phyloP scores from a whole-genome alignment of 1,284 basidiomycete genomes.

The Filobasidium uniguttulatum region DNA sequence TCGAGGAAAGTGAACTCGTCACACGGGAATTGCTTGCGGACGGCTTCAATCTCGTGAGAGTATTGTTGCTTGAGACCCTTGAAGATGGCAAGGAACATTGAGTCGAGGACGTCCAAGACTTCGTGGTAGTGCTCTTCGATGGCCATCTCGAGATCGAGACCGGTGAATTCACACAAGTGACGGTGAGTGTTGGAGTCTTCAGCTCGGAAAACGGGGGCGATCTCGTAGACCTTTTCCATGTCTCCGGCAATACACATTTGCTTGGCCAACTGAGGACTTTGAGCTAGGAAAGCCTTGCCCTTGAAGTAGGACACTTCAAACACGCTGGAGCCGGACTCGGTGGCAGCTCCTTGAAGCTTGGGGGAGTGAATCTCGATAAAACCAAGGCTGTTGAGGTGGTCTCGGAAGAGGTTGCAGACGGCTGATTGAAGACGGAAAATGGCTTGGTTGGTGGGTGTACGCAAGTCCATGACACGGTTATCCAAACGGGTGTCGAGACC shows the following conservation, averaged over 20 bases:
- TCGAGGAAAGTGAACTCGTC: conserved; percentile 29
- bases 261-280: conserved; percentile 43
- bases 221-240: conserved; percentile 42
- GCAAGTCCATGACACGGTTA: conserved; percentile 85
- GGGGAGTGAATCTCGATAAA: conserved; percentile 89
- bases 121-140: conserved; percentile 44
- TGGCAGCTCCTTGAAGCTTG: conserved; percentile 95
- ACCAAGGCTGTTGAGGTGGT: conserved; percentile 58
- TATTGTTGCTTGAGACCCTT: conserved; percentile 35
- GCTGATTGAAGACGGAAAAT: conserved; percentile 86
- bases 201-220: conserved; percentile 39
- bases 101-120: conserved; percentile 33
- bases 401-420: conserved; percentile 77
- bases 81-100: conserved; percentile 35
- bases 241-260: conserved; percentile 46
- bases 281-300: conserved; percentile 50
- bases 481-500: conserved; percentile 86
- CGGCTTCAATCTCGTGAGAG: conserved; percentile 37
- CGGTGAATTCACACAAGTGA: conserved; percentile 45
- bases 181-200: conserved; percentile 45
- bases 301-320: conserved; percentile 99
- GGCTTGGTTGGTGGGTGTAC: conserved; percentile 93
- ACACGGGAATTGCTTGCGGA: conserved; percentile 39
- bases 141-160: conserved; percentile 44
- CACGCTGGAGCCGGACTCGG: conserved; percentile 89